Percentiles rank a stretch among this genome's conserved stretches.
Conservation (phyloP, 2,329 filamentous ascomycete genomes). For the Phaeosphaeria sp. region DNA sequence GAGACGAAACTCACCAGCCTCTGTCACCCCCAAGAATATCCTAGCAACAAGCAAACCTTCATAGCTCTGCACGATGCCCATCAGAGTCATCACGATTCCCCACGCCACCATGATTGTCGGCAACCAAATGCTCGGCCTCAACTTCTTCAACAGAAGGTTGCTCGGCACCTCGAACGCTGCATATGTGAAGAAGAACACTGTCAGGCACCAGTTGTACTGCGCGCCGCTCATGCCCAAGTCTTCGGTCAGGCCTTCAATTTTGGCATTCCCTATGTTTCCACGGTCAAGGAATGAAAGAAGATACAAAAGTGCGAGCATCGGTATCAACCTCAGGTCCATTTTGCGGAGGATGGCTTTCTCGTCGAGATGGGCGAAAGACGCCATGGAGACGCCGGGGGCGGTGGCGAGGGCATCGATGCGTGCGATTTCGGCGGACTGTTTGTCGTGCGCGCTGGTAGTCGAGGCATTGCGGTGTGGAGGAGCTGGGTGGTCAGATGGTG, state of each 20-base stretch:
- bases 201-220: conserved; percentile 69
- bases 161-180: conserved; percentile 60
- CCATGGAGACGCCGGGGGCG: conserved; percentile 30
- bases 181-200: conserved; percentile 67
- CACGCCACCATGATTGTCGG: conserved; percentile 59
- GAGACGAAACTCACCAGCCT: conserved; percentile 28
- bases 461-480: conserved; percentile 1
- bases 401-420: conserved; percentile 13
- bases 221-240: conserved; percentile 54
- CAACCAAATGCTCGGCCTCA: conserved; percentile 56
- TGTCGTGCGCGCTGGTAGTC: background rate
- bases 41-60: conserved; percentile 54
- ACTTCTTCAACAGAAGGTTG: conserved; percentile 67
- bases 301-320: conserved; percentile 49
- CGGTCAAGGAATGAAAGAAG: conserved; percentile 46
- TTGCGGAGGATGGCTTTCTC: conserved; percentile 50
- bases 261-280: conserved; percentile 53
- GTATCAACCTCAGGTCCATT: conserved; percentile 50
- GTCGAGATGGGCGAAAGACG: conserved; percentile 46
- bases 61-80: conserved; percentile 57
- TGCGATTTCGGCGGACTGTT: conserved; percentile 7
- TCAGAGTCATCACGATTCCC: conserved; percentile 59
- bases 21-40: conserved; percentile 53
- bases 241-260: conserved; percentile 43
- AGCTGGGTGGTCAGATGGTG: background rate